Evolutionary conservation across 805 yeast species (phyloP), one percentile per base, ranked within the genome.

Genomic region (Wickerhamiella qilinensis): DNA sequence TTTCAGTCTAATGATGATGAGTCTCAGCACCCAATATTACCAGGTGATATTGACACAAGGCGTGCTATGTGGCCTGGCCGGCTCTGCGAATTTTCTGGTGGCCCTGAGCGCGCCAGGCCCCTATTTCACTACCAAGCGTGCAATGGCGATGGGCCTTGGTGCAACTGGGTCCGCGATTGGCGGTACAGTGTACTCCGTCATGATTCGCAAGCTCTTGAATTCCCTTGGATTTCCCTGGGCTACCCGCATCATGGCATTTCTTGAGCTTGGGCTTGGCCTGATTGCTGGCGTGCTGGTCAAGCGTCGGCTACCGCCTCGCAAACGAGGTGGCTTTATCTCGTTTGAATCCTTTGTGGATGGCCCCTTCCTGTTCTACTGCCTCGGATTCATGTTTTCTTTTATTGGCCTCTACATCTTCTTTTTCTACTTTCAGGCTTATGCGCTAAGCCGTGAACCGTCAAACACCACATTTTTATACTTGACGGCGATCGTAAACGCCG

Each of bases 191-290:
- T 68, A 62, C 49, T 62, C 73, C 8, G 57, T 70, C 44, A 59
- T 60, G 31, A 50, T 66, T 36, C 60, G 63, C 40, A 52, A 54
- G 37, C 51, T 70, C 32, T 60, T 67, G 31, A 14, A 4, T 7
- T 4, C 12, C 25, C 58, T 69, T 18, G 77, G 77, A 1, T 71
- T 67, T 47, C 59, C 57, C n/a, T 72, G 77, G 77, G 66, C 72
- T 3, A 57, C 68, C 31, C 59, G 77, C 37, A 56, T 63, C 11
- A 53, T 70, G 32, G 71, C 69, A 0, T 64, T 72, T 44, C 50
- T 69, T n/a, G 56, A 62, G 33, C 41, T 59, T 12, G 58, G 42
- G 0, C 49, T 56, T 14, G 38, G 46, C 9, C 24, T 35, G 3
- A 31, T 54, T 6, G 35, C 56, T 33, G 44, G 49, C 20, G 17